phyloP scores from a whole-genome alignment of 148 eudicot genomes.

The Salicornia ramosissima region DNA sequence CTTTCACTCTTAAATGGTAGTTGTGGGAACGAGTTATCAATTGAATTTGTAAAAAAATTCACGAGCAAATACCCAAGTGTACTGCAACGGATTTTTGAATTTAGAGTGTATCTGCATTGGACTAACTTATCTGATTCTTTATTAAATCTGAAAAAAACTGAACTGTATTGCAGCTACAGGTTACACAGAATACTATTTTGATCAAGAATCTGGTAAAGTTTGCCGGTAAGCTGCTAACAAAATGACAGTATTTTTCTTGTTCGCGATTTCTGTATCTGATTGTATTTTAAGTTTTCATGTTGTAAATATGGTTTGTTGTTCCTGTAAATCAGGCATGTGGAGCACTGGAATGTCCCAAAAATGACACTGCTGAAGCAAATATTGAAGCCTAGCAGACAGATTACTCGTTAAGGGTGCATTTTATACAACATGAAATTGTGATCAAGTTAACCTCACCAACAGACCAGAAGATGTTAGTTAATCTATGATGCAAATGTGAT shows the following conservation, averaged over 20 bases:
- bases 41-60: too few relatives aligned
- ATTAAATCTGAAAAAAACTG: not conserved
- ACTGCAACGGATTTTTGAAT: too few relatives aligned
- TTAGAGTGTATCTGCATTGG: too few relatives aligned
- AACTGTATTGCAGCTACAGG: conserved; percentile 71
- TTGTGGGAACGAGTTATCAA: too few relatives aligned
- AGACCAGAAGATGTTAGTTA: too few relatives aligned
- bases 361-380: conserved; percentile 86
- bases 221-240: conserved; percentile 41
- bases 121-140: too few relatives aligned
- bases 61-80: too few relatives aligned
- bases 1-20: too few relatives aligned
- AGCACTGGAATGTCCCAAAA: conserved; percentile 97
- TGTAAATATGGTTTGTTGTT: not conserved
- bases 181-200: conserved; percentile 83
- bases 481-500: too few relatives aligned
- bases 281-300: not conserved
- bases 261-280: not conserved
- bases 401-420: not conserved
- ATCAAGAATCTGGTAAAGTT: conserved; percentile 70
- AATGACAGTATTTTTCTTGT: not conserved
- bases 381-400: conserved; percentile 61
- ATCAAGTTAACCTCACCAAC: too few relatives aligned
- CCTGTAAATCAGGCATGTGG: conserved; percentile 65
- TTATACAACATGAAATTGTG: too few relatives aligned